Percentiles rank a stretch among this genome's conserved stretches.
phyloP scores from a whole-genome alignment of 2,329 filamentous ascomycete species.

The Pyrenophora teres region DNA sequence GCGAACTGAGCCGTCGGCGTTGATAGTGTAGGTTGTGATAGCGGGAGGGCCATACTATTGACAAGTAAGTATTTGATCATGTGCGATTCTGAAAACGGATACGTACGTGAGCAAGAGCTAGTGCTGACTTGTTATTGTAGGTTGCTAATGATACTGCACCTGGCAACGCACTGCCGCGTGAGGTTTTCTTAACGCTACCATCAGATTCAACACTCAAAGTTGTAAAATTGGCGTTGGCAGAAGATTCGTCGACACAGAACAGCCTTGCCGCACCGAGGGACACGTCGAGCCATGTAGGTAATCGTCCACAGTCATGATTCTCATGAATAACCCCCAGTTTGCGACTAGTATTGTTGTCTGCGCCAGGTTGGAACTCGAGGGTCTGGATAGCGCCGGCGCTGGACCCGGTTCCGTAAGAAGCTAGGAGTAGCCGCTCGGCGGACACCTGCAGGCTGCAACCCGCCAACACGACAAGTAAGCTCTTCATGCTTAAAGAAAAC shows the following conservation, averaged over 20 bases:
- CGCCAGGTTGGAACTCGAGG: constrained; percentile 29
- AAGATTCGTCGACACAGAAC: constrained; percentile 67
- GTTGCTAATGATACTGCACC: constrained; percentile 51
- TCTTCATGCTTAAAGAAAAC: constrained; percentile 1
- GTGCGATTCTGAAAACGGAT: neutral
- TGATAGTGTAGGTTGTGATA: constrained; percentile 41
- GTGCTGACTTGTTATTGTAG: constrained; percentile 47
- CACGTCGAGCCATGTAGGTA: constrained; percentile 66
- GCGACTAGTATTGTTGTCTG: constrained; percentile 8
- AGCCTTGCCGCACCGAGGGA: constrained; percentile 57
- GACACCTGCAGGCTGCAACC: neutral
- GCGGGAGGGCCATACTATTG: constrained; percentile 48
- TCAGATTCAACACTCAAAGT: constrained; percentile 23
- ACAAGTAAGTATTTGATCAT: neutral
- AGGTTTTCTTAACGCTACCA: constrained; percentile 46
- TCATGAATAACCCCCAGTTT: constrained; percentile 52
- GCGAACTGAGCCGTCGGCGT: constrained; percentile 14
- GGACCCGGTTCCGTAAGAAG: constrained; percentile 46
- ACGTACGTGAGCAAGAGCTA: constrained; percentile 43
- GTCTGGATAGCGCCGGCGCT: constrained; percentile 49
- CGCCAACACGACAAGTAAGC: constrained; percentile 24
- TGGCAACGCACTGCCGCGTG: constrained; percentile 40
- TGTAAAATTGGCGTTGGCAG: constrained; percentile 51
- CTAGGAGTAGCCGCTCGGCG: constrained; percentile 45
- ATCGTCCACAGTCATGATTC: constrained; percentile 56